Evolutionary conservation across 306 rosid species (phyloP), one percentile per base, ranked within the genome.

Genomic region (Vicia faba): DNA sequence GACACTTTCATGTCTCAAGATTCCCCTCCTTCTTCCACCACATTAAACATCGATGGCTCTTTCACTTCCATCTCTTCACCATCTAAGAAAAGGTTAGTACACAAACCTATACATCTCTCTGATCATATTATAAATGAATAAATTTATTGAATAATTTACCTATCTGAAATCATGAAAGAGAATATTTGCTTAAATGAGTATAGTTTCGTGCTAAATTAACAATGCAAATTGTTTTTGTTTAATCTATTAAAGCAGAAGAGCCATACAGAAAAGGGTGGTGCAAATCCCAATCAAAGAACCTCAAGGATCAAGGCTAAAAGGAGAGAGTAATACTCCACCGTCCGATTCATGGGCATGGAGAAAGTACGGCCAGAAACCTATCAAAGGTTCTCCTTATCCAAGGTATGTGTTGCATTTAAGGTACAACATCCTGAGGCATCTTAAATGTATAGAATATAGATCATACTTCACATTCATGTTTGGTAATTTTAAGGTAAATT

Each of bases 271-370:
- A 69, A 84, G 87, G 76, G 96, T 93, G 40, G 90, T 89, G 70
- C 89, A 88, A 6, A 79, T 93, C 49, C 93, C 92, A 55, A 86
- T 93, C 18, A 85, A 88, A 62, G 84, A 84, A 8, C 70, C 69
- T 1, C 86, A 85, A 69, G 95, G 90, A n/a, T 75, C 86, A 8
- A 77, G 86, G 56, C 79, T 78, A 5, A 87, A 82, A 64, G 87
- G 83, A 3, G 93, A 87, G 35, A 87, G 73, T 75, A 80, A 79
- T 68, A 83, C 90, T 5, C 96, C 97, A 16, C 97, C 97, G 0
- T 86, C 92, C 0, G 99, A 93, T 82, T 88, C 97, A 6, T 93
- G 97, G 97, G 92, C 97, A 11, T 93, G 99, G 99, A 76, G 99
- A 60, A 93, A 93, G 51, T 93, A 93, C 55, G 99, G 99, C 2